Base-by-base conservation (phyloP, 257 asterid genomes). In the Echites panduratus region DNA sequence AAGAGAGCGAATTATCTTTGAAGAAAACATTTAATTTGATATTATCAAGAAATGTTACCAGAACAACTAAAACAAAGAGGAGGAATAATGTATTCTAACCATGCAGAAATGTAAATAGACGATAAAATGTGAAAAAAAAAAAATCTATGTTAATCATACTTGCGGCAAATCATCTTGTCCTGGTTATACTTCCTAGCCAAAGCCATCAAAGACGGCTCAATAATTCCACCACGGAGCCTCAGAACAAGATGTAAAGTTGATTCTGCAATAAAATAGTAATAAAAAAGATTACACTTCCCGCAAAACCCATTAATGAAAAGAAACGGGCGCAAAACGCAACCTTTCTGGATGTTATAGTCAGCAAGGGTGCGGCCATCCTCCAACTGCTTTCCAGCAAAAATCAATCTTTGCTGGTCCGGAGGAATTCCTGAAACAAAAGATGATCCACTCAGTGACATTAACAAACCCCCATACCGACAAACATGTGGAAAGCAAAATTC, bases 111-210 rank as follows among this genome's bases (percentile, higher is more conserved):
- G 20, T 4, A 27, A 62, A 19, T 7, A 17, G 7, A 35, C 0
- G 32, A 26, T 5, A 45, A n/a, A n/a, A n/a, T n/a, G n/a, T n/a
- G n/a, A n/a, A n/a, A 5, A 26, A 9, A 10, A 4, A 2, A 64
- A 14, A 5, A 9, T 11, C 1, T 3, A 9, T 69, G 59, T 17
- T 14, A 29, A 29, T 14, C 76, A 1, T 82, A 82, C 85, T 82
- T 82, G 81, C 85, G 85, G 79, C 85, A 82, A 27, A 82, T 82
- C 85, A 82, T 78, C 76, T 82, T 78, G 0, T 82, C 85, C 76
- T 82, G 85, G 27, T 82, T 82, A 75, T 68, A 82, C 40, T 82
- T 82, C 58, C 85, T 72, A 20, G 83, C 83, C 70, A 82, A 72
- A 44, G 82, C 79, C 85, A 82, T 82, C 79, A 82, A 48, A 47